Evolutionary conservation across 768 basidiomycete genomes (phyloP), one percentile per base, ranked within the genome.

Genomic region (Tylopilus sp.): DNA sequence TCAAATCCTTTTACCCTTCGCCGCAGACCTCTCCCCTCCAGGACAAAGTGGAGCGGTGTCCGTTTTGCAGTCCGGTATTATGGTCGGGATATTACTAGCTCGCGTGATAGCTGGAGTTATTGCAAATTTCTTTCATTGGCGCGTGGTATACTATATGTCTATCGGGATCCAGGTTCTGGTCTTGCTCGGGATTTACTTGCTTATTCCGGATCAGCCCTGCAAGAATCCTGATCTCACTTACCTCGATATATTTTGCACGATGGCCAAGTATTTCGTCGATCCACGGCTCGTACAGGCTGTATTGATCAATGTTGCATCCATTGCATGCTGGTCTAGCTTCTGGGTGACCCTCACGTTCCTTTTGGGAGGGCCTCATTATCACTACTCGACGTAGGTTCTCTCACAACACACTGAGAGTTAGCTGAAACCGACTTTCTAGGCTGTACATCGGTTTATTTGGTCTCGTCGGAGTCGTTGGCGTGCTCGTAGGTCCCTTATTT

Each of bases 381-480:
- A 65, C 45, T 76, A 67, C 48, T 64, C 65, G 11, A 69, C 64
- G 65, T 69, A 43, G n/a, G 65, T 62, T 11, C 31, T 21, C 26
- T 41, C n/a, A 2, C 11, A 10, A 36, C 19, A 2, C 25, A 1
- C 7, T 11, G 45, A 45, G 45, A 45, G 28, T 24, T 33, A 19
- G n/a, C 30, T 57, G 26, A 63, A 40, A 48, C 8, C 16, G 12
- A 34, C 13, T 3, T 28, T 19, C 4, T n/a, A 49, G 58, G 43
- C 55, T 62, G 31, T 65, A 68, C 19, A 78, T 78, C 46, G 79
- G 79, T 30, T 61, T 80, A n/a, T 77, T 79, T 55, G 78, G 77
- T 22, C 70, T 80, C 6, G 49, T 79, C 10, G 79, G 79, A 14
- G 64, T 75, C 40, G 56, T 46, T 22, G 78, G 72, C 24, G 68